These are phyloP conservation scores for Leucosporidium yakuticum DNA, from an alignment of 768 basidiomycete genomes.

Conservation along the genomic window DNA sequence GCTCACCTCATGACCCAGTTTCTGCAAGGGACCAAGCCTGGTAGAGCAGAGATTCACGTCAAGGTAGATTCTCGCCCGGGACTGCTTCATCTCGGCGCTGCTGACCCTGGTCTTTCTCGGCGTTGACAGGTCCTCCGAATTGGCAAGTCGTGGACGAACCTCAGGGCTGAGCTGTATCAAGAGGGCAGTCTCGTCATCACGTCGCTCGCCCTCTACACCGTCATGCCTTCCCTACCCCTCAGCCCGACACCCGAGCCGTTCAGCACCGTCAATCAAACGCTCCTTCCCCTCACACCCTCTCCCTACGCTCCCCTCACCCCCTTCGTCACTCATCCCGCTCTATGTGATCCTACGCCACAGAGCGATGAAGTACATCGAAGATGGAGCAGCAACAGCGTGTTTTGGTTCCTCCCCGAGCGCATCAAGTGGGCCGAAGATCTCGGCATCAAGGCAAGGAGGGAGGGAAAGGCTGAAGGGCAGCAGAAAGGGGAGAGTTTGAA, in stretches of 20 bases:
- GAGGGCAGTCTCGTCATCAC: neutral
- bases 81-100: no score
- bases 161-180: no score
- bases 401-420: neutral
- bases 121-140: no score
- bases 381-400: neutral
- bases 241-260: neutral
- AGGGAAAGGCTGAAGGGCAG: neutral
- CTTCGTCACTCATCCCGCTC: slow-evolving; percentile 2
- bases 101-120: no score
- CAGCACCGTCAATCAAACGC: neutral
- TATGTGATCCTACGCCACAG: neutral
- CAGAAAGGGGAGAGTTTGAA: neutral
- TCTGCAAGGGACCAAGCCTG: neutral
- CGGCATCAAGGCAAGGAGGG: neutral
- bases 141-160: no score
- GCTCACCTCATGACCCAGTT: neutral
- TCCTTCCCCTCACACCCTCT: neutral
- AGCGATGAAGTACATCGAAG: neutral
- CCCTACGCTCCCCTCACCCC: slow-evolving; percentile 1
- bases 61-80: neutral
- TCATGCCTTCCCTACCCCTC: neutral
- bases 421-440: slow-evolving; percentile 1
- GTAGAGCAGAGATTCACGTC: neutral
- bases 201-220: neutral